Base-by-base conservation (phyloP, 2,329 filamentous ascomycete genomes). In the Biscogniauxia mediterranea region DNA sequence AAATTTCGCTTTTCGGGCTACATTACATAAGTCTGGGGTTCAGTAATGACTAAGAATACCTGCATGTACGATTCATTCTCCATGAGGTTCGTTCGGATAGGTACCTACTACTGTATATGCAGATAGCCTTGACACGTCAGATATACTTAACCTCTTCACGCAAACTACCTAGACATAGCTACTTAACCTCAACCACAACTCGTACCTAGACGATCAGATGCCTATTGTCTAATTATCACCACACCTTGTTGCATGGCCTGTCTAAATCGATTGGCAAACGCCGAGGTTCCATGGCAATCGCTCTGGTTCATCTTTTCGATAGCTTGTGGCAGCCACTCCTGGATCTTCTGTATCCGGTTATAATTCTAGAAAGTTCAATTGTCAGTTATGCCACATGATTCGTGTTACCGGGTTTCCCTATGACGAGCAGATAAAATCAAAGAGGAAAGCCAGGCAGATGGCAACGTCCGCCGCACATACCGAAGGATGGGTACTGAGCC, bases 401-500 rank as follows among this genome's bases (percentile, higher is more conserved):
- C 15, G 38, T n/a, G 13, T n/a, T 11, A 2, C 15, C 13, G 11
- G 11, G 38, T 55, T 55, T 53, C 54, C 50, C 19, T 3, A 1
- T 8, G 13, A 46, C 60, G 11, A 3, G 5, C n/a, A 54, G 23
- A 5, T 3, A 19, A 7, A 52, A 42, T 17, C n/a, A 26, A 49
- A 55, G 17, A 59, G n/a, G 49, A 55, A 8, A 6, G 28, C 23
- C n/a, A n/a, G 2, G 2, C 11, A n/a, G 38, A 5, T 46, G 17
- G 15, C 38, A 46, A 46, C 15, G 38, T 46, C 38, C 17, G 11
- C 15, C 26, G 55, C 58, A 77, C 84, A 62, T 77, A 87, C 85
- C 64, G 88, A 89, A 42, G 91, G 91, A 77, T 94, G 91, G 5
- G 91, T 93, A 70, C 85, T 90, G 68, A 92, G 76, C 78, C 91